These are phyloP conservation scores for Blastocystis sp. DNA, from an alignment of 352 stramenopile genomes.

Conservation along the genomic window DNA sequence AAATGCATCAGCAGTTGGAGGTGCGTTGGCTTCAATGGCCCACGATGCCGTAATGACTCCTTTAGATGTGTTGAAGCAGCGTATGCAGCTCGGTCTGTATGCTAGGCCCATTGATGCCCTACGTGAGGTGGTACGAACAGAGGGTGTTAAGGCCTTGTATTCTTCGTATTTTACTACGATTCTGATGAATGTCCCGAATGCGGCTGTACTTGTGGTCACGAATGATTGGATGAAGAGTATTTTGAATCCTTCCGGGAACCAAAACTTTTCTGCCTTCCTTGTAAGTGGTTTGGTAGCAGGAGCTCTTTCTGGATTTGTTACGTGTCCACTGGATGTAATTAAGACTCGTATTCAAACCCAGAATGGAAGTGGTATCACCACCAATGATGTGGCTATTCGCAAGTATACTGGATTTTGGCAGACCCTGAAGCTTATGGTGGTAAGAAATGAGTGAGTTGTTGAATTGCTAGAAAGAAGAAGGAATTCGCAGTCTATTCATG, in stretches of 20 bases:
- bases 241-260: slow-evolving; percentile 68
- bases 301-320: slow-evolving; percentile 80
- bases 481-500: slow-evolving; percentile 81
- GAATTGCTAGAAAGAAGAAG: slow-evolving; percentile 76
- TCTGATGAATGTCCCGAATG: slow-evolving; percentile 95
- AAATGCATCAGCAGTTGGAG: slow-evolving; percentile 73
- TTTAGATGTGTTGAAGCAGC: slow-evolving; percentile 96
- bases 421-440: slow-evolving; percentile 21
- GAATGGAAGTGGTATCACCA: background rate
- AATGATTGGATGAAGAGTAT: slow-evolving; percentile 93
- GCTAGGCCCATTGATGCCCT: slow-evolving; percentile 80
- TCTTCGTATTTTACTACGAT: slow-evolving; percentile 92
- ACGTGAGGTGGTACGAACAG: slow-evolving; percentile 68
- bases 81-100: slow-evolving; percentile 96
- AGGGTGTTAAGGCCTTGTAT: slow-evolving; percentile 75
- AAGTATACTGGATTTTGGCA: slow-evolving; percentile 55
- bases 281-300: slow-evolving; percentile 83
- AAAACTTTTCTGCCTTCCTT: slow-evolving; percentile 82
- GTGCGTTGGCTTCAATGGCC: slow-evolving; percentile 83
- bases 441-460: background rate
- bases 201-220: slow-evolving; percentile 90
- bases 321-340: slow-evolving; percentile 92
- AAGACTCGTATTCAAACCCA: slow-evolving; percentile 95
- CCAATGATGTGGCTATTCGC: background rate
- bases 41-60: slow-evolving; percentile 96